Evolutionary conservation across 805 yeast genomes (phyloP).

Genomic region (Myxozyma mucilagina): DNA sequence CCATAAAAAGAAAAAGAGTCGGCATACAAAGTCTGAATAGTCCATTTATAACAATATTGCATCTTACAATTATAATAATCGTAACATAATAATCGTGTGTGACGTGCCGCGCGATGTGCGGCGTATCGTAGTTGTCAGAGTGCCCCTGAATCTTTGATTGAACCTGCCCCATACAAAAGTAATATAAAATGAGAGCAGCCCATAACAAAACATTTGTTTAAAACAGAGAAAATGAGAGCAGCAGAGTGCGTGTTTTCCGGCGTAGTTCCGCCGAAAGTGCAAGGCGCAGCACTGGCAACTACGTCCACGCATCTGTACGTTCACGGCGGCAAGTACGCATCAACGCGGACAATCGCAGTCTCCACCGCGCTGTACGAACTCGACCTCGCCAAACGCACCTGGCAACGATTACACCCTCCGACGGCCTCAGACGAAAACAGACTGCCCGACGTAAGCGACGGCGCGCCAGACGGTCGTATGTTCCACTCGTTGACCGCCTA

Average conservation of each 20-base stretch:
- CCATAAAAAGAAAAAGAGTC: conserved; percentile 33
- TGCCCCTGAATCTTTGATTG: no score
- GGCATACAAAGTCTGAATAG: conserved; percentile 7
- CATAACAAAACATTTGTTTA: no score
- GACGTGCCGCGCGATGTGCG: background rate
- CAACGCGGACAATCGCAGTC: background rate
- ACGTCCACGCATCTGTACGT: conserved; percentile 9
- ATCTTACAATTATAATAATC: background rate
- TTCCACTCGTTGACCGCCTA: conserved; percentile 22
- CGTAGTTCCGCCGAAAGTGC: conserved; percentile 23
- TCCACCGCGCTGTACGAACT: conserved; percentile 20
- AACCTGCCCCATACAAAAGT: no score
- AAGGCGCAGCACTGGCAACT: conserved; percentile 19
- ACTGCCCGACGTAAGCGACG: background rate
- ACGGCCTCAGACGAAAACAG: background rate
- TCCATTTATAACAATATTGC: background rate
- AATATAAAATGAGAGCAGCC: background rate
- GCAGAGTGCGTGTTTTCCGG: conserved; percentile 10
- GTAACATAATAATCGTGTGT: background rate
- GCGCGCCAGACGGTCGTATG: conserved; percentile 14
- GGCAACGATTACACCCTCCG: conserved; percentile 15
- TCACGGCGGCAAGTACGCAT: conserved; percentile 25
- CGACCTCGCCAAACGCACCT: conserved; percentile 15
- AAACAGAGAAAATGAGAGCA: background rate
- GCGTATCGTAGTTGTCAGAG: background rate